Percentiles rank a stretch among this genome's conserved stretches.
These are phyloP conservation scores for Boletellus sp. DNA, from an alignment of 1,284 basidiomycete species.

Conservation along the genomic window DNA sequence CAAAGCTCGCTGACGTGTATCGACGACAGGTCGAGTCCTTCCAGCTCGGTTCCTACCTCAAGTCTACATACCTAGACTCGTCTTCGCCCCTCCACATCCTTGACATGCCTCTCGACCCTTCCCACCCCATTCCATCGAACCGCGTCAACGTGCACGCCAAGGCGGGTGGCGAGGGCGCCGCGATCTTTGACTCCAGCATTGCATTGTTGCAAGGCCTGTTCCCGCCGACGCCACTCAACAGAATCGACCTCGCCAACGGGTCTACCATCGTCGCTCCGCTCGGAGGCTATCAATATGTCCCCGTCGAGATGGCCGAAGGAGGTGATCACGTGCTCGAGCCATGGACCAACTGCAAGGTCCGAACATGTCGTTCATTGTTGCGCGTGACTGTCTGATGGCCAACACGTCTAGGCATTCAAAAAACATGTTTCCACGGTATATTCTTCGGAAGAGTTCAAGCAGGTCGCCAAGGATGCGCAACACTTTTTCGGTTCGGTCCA, in stretches of 20 bases:
- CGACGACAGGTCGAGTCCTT: constrained; percentile 62
- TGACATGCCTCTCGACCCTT: constrained; percentile 45
- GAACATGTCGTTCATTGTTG: constrained; percentile 18
- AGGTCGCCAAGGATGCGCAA: constrained; percentile 49
- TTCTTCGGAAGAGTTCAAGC: constrained; percentile 58
- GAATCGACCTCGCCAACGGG: constrained; percentile 76
- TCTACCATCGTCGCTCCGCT: constrained; percentile 69
- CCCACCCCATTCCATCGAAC: constrained; percentile 44
- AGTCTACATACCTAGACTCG: constrained; percentile 65
- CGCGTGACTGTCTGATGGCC: constrained; percentile 16
- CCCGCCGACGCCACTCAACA: constrained; percentile 67
- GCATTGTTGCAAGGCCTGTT: constrained; percentile 75
- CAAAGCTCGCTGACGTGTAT: constrained; percentile 4
- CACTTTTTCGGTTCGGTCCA: constrained; percentile 62
- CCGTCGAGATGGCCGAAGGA: constrained; percentile 73
- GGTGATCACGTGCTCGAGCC: constrained; percentile 81
- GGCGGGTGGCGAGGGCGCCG: constrained; percentile 75
- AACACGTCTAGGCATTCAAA: constrained; percentile 49
- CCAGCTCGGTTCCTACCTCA: constrained; percentile 64
- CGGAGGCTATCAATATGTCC: constrained; percentile 81
- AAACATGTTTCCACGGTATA: constrained; percentile 61
- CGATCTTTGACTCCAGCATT: constrained; percentile 81
- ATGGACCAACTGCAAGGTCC: constrained; percentile 80
- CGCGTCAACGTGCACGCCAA: constrained; percentile 75
- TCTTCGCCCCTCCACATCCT: constrained; percentile 63